Percentiles rank a stretch among this genome's conserved stretches.
Conservation (phyloP, 176 grass and related monocot species). For the Hsuehochloa calcarea region DNA sequence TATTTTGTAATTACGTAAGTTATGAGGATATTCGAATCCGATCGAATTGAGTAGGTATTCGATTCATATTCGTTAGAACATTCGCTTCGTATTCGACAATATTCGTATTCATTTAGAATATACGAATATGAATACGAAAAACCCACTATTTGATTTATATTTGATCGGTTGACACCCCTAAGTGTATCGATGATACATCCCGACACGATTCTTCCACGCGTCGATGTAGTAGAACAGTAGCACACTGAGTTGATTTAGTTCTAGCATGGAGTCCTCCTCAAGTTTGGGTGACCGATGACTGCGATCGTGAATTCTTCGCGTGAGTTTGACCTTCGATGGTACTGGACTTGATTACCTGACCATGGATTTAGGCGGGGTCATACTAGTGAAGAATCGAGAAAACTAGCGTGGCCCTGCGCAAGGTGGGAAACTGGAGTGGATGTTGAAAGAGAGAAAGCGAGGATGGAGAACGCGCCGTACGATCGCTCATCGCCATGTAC, state of each 20-base stretch:
- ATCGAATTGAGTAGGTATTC: no score
- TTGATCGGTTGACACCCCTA: no score
- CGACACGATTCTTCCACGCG: neutral
- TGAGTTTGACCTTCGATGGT: neutral
- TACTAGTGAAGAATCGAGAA: neutral
- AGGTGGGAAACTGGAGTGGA: neutral
- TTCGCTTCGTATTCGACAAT: no score
- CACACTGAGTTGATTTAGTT: neutral
- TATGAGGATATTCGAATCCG: no score
- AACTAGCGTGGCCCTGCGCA: neutral
- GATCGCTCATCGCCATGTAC: no score
- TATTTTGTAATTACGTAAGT: no score
- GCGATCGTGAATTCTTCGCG: neutral
- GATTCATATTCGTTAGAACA: no score
- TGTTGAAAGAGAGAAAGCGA: no score
- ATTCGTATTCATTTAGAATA: no score
- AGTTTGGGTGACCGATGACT: neutral
- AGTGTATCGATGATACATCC: neutral
- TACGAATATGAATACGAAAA: no score
- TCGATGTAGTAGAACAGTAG: neutral
- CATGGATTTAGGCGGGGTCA: neutral
- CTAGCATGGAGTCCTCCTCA: neutral
- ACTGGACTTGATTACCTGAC: neutral
- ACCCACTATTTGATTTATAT: no score
- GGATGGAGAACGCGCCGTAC: no score